Conservation (phyloP, 345 rosid genomes). For the Erysimum cheiranthoides region DNA sequence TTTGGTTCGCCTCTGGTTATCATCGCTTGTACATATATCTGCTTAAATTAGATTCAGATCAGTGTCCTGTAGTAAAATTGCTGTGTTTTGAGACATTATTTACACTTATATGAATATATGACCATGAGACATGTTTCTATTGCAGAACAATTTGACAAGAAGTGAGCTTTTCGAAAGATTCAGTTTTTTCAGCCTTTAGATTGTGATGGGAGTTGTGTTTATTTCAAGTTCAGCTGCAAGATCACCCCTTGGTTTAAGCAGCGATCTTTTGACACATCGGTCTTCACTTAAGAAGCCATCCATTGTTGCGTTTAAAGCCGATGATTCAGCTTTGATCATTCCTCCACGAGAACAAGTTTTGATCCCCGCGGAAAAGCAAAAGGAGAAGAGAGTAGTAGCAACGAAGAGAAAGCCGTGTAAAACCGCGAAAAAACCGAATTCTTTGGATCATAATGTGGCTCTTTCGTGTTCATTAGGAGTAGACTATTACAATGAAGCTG, state of each 20-base stretch:
- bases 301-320: slow-evolving; percentile 72
- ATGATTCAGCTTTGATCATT: slow-evolving; percentile 62
- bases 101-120: background rate
- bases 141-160: background rate
- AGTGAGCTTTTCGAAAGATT: slow-evolving; percentile 28
- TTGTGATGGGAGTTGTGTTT: slow-evolving; percentile 88
- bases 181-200: slow-evolving; percentile 37
- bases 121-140: slow-evolving; percentile 16
- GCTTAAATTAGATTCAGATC: background rate
- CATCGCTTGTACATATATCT: background rate
- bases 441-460: slow-evolving; percentile 48
- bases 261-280: slow-evolving; percentile 50
- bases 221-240: slow-evolving; percentile 85
- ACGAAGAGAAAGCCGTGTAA: slow-evolving; percentile 54
- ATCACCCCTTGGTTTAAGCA: slow-evolving; percentile 64
- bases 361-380: slow-evolving; percentile 55
- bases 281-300: slow-evolving; percentile 55
- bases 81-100: background rate
- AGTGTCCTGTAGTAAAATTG: background rate
- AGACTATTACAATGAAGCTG: slow-evolving; percentile 91
- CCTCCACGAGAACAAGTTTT: slow-evolving; percentile 56
- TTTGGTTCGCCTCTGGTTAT: background rate
- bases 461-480: slow-evolving; percentile 52
- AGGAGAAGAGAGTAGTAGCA: slow-evolving; percentile 47
- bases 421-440: slow-evolving; percentile 39